Evolutionary conservation across 1,284 basidiomycete species (phyloP).

Genomic region (Neonothopanus nambi): DNA sequence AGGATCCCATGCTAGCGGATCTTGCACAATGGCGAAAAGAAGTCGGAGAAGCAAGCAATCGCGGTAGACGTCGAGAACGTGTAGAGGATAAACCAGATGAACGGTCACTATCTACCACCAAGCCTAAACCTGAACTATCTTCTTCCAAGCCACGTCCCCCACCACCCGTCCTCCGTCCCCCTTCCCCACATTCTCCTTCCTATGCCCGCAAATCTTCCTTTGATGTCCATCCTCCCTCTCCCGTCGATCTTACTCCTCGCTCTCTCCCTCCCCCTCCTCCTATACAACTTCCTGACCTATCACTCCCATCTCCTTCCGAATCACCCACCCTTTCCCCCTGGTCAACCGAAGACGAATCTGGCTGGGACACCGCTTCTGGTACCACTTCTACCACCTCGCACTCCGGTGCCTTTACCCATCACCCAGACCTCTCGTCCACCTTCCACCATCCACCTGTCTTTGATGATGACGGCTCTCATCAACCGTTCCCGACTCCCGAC

Average conservation of each 20-base stretch:
- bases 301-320: constrained; percentile 22
- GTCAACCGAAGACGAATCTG: constrained; percentile 76
- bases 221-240: not conserved
- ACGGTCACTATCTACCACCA: constrained; percentile 20
- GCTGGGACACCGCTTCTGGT: constrained; percentile 69
- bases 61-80: constrained; percentile 63
- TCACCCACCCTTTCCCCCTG: constrained; percentile 53
- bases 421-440: constrained; percentile 27
- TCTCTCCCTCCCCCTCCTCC: constrained; percentile 10
- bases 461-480: constrained; percentile 13
- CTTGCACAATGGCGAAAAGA: constrained; percentile 53
- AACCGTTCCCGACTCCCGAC: constrained; percentile 11
- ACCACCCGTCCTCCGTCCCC: constrained; percentile 33
- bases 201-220: not conserved
- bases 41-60: constrained; percentile 36
- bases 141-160: constrained; percentile 26
- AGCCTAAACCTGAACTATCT: constrained; percentile 17
- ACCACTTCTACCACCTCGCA: constrained; percentile 60
- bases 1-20: constrained; percentile 44
- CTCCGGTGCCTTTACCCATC: constrained; percentile 40
- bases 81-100: constrained; percentile 34
- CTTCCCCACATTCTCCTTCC: constrained; percentile 17
- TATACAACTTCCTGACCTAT: constrained; percentile 12
- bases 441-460: constrained; percentile 19
- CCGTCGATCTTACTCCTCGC: constrained; percentile 9